Evolutionary conservation across 192 early-diverging fungal species (phyloP), one percentile per base, ranked within the genome.

Genomic region (Coemansia sp.): DNA sequence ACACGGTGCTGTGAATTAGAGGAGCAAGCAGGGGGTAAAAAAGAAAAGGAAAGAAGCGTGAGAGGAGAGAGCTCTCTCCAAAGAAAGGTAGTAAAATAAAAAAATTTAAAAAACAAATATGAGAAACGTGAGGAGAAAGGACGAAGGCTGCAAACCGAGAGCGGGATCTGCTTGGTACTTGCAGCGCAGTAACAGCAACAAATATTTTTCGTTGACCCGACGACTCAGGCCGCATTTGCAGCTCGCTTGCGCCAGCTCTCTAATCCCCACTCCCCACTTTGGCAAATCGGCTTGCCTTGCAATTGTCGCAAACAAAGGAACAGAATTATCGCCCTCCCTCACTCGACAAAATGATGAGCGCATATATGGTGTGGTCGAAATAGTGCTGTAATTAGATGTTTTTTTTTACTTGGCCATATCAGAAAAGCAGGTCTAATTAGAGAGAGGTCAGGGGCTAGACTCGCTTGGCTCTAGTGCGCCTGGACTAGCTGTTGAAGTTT

Each of bases 401-500:
- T 22, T 24, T 18, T 22, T 20, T 22, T 52, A n/a, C 49, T 22
- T 11, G 49, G 27, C 49, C n/a, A 52, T 52, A 52, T 24, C 49
- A 52, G 49, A 24, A 52, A 52, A 22, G 9, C 24, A 31, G n/a
- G 33, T 18, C 36, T 15, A 38, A 22, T 22, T 36, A 36, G 59
- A 38, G 34, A 13, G 15, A 6, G 22, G 47, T 5, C 47, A 51
- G 22, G 22, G 52, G 4, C 33, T 6, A 33, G 9, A 7, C 34
- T 16, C 12, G 11, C 16, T 38, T 4, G 36, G 9, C 8, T 33
- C 62, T 65, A 72, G 51, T 67, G 22, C 36, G 63, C 44, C 63
- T 84, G 71, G 3, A 84, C 73, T 7, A 80, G 77, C 61, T 84
- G 71, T 29, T 52, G 63, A 43, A 99, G 67, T 73, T 91, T 88